Base-by-base conservation (phyloP, 2,329 filamentous ascomycete genomes). In the Canariomyces notabilis region DNA sequence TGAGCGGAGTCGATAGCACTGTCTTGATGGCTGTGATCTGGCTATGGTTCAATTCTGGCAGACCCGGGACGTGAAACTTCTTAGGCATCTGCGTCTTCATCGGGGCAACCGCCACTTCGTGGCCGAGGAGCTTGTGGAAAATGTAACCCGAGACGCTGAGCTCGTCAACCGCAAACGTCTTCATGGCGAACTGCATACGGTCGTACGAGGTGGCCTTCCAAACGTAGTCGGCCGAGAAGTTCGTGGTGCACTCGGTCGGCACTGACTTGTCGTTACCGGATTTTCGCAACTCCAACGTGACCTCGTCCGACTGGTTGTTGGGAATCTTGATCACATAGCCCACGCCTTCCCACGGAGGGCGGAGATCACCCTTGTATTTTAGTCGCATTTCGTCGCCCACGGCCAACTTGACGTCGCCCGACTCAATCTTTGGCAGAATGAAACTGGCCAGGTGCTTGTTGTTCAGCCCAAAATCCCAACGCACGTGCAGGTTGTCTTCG, bases 161-260 rank as follows among this genome's bases (percentile, higher is more conserved):
- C 67, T 98, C 93, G 58, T 98, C 91, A 36, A 97, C 83, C 5
- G 93, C 93, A 64, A 98, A 98, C 0, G 89, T 97, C 75, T 96
- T 97, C 91, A 98, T 97, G 44, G 93, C 94, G 56, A 90, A 82
- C 67, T 98, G 93, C 93, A 98, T 98, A 53, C 93, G 90, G 62
- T 98, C 93, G 64, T 98, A 98, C 0, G 91, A 97, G 0, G 94
- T 98, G 12, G 94, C 93, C 66, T 98, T 98, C 93, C 93, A 98
- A 46, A 98, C 93, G 62, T 98, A 98, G 65, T 98, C 93, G 55
- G 91, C 93, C 14, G 89, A 95, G 69, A 98, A 98, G 67, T 96
- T 95, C 69, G 95, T 89, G 0, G 91, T 95, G 67, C 91, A 93
- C 61, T 98, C 91, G 0, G 89, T 95, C 0, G 93, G 93, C 1